Conservation (phyloP, 768 basidiomycete genomes). For the Trametes elegans region DNA sequence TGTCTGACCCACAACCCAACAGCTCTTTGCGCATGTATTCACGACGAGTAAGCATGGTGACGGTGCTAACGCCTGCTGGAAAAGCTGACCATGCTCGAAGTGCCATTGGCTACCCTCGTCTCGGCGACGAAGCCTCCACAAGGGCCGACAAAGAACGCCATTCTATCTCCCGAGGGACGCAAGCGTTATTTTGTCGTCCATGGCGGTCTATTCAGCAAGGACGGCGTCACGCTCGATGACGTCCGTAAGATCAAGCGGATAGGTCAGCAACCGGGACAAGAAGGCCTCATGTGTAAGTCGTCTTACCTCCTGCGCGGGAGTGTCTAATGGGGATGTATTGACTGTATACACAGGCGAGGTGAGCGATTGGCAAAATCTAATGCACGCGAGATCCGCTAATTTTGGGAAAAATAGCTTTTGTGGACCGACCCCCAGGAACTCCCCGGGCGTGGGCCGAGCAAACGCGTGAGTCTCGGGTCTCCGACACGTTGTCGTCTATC, state of each 20-base stretch:
- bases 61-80: not conserved
- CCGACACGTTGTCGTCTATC: not conserved
- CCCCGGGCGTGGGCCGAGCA: conserved; percentile 92
- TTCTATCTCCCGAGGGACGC: conserved; percentile 76
- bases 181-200: conserved; percentile 96
- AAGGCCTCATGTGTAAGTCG: conserved; percentile 91
- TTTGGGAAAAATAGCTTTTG: conserved; percentile 52
- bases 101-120: conserved; percentile 88
- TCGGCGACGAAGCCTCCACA: conserved; percentile 62
- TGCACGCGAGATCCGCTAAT: not conserved
- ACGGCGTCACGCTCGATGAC: conserved; percentile 92
- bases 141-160: conserved; percentile 43
- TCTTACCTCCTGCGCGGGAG: conserved; percentile 23
- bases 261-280: conserved; percentile 88
- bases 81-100: conserved; percentile 38
- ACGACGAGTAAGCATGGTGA: conserved; percentile 62
- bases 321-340: conserved; percentile 2
- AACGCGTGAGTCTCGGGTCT: conserved; percentile 60
- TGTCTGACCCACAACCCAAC: conserved; percentile 1
- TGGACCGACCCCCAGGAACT: conserved; percentile 96
- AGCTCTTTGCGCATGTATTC: conserved; percentile 95
- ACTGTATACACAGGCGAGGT: conserved; percentile 56
- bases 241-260: conserved; percentile 85
- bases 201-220: conserved; percentile 94
- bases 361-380: conserved; percentile 20